Base-by-base conservation (phyloP, 352 stramenopile genomes). In the Phytophthora sansomeana region DNA sequence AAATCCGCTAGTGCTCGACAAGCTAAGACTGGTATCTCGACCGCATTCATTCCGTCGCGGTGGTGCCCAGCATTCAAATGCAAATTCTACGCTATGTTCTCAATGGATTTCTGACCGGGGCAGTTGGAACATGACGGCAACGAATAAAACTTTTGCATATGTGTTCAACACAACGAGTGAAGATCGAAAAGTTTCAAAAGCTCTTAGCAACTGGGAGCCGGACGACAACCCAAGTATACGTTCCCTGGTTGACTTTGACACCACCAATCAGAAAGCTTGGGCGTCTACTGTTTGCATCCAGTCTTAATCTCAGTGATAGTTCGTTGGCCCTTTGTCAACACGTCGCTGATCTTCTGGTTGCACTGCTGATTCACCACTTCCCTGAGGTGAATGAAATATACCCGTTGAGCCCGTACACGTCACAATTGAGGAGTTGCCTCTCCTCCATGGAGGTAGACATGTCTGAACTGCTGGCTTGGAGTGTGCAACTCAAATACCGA, bases 401-500 rank as follows among this genome's bases (percentile, higher is more conserved):
- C 26, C 44, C 44, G 10, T 7, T 52, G 44, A 52, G 44, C 24
- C 44, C 44, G 17, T 38, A 52, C 44, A 30, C 26, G 5, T 52
- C 28, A 5, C 44, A 28, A 1, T 26, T 52, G 44, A 13, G 28
- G 13, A 52, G 5, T 2, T 52, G 26, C 13, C 14, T 24, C 6
- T 26, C 39, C 24, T 38, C 44, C 11, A 7, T 52, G 1, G 4
- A 52, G 19, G 26, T 52, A 6, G 26, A 52, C 4, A 52, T 38
- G 44, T 16, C 44, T 11, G 44, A 52, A 38, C 24, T 52, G 11
- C 44, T 52, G 26, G 44, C 44, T 2, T 38, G 44, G 44, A 52
- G 44, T 38, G 44, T 52, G 44, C 11, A 52, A 29, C 26, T 52
- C 11, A 52, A 39, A 26, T 78, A 5, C 21, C 53, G 1, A 10